Percentiles rank a stretch among this genome's conserved stretches.
phyloP scores from a whole-genome alignment of 23 red algal genomes.

The Chondrus crispus region DNA sequence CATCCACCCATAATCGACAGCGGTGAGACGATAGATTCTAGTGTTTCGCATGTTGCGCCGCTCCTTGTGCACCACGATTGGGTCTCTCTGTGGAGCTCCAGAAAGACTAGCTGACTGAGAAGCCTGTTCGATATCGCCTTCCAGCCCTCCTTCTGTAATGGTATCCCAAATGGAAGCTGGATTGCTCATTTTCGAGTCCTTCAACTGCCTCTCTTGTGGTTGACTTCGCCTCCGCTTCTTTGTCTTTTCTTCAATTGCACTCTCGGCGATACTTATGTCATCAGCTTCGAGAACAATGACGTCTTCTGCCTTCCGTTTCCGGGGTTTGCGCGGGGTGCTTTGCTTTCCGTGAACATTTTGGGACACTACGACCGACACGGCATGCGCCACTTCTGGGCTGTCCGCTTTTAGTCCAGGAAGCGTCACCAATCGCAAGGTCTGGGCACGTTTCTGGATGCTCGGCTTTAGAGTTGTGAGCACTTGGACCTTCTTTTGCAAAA shows the following conservation, averaged over 20 bases:
- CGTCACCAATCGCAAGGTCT: slow-evolving; percentile 29
- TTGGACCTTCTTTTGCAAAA: slow-evolving; percentile 17
- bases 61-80: neutral
- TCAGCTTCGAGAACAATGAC: too few relatives aligned
- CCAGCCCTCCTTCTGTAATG: too few relatives aligned
- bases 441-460: slow-evolving; percentile 24
- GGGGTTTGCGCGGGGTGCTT: neutral
- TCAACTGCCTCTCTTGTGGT: too few relatives aligned
- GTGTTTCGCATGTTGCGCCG: neutral
- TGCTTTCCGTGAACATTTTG: neutral
- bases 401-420: slow-evolving; percentile 3
- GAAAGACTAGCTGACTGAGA: too few relatives aligned
- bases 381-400: neutral
- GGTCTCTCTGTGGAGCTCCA: too few relatives aligned
- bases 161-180: too few relatives aligned
- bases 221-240: too few relatives aligned
- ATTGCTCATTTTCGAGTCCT: too few relatives aligned
- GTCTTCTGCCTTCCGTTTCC: too few relatives aligned
- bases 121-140: too few relatives aligned
- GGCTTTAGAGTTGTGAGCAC: slow-evolving; percentile 48
- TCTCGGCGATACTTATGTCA: too few relatives aligned
- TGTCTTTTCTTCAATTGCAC: too few relatives aligned
- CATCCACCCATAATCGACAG: slow-evolving; percentile 49
- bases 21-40: neutral
- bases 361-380: neutral